phyloP scores from a whole-genome alignment of 129 eudicot genomes.

The Sambucus nigra region DNA sequence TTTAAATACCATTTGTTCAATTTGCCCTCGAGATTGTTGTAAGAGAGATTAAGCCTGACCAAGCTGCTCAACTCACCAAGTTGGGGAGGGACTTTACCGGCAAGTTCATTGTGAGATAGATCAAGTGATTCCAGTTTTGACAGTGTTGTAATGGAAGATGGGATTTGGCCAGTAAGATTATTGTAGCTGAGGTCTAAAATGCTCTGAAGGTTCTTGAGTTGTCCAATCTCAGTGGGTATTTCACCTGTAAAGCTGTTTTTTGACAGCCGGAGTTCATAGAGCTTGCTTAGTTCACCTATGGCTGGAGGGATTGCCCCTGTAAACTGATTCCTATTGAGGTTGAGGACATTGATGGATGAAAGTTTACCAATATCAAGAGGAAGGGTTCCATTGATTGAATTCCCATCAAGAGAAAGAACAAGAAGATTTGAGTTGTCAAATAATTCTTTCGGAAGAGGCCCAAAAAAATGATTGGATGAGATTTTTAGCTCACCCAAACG shows the following conservation, averaged over 20 bases:
- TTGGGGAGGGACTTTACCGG: constrained; percentile 62
- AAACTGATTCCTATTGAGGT: constrained; percentile 51
- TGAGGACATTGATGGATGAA: constrained; percentile 74
- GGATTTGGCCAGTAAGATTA: constrained; percentile 64
- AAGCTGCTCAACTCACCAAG: constrained; percentile 74
- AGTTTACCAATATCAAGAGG: constrained; percentile 70
- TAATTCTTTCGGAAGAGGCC: constrained; percentile 50
- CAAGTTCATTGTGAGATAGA: constrained; percentile 65
- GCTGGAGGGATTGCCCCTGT: constrained; percentile 66
- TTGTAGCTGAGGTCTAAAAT: constrained; percentile 74
- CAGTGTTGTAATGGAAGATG: constrained; percentile 52
- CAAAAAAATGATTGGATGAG: constrained; percentile 57
- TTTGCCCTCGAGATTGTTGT: constrained; percentile 65
- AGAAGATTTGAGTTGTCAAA: constrained; percentile 70
- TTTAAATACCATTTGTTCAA: constrained; percentile 49
- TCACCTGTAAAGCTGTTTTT: constrained; percentile 54
- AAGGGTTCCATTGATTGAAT: constrained; percentile 61
- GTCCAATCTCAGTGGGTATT: constrained; percentile 59
- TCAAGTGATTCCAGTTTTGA: constrained; percentile 73
- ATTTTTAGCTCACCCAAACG: constrained; percentile 75
- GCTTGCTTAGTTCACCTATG: constrained; percentile 62
- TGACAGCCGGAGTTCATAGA: constrained; percentile 72
- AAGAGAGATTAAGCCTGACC: constrained; percentile 65
- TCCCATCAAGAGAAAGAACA: constrained; percentile 54
- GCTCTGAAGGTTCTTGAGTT: constrained; percentile 72